phyloP scores from a whole-genome alignment of 441 rosid genomes.

The Lagerstroemia fauriei region DNA sequence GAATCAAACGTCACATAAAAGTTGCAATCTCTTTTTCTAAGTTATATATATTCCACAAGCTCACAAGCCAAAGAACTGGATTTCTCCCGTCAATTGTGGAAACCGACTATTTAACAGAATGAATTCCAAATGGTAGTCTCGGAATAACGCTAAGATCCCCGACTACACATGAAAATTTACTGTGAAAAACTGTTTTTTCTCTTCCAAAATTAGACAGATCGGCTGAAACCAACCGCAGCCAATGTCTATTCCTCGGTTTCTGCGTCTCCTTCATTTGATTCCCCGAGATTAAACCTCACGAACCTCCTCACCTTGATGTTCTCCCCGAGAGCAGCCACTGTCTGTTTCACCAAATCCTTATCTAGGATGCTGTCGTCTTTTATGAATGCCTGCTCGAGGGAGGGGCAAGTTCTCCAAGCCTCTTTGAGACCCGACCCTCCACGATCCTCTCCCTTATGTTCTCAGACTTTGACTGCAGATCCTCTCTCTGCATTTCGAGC shows the following conservation, averaged over 20 bases:
- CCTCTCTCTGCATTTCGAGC: conserved; percentile 90
- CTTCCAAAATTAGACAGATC: neutral
- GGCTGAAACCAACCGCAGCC: neutral
- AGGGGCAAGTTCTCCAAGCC: conserved; percentile 78
- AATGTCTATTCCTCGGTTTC: conserved; percentile 6
- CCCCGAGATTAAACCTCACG: conserved; percentile 72
- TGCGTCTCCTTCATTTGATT: conserved; percentile 34
- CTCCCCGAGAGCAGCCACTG: conserved; percentile 82
- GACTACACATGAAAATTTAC: neutral
- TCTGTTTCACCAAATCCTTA: conserved; percentile 79
- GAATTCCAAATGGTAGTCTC: neutral
- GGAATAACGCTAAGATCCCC: neutral
- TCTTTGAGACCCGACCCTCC: conserved; percentile 74
- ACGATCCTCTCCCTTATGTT: conserved; percentile 82
- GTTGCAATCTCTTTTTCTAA: no score
- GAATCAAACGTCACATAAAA: no score
- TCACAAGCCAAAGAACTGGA: neutral
- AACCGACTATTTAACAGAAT: neutral
- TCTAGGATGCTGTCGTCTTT: conserved; percentile 67
- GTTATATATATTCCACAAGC: no score
- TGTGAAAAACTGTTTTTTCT: neutral
- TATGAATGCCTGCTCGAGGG: conserved; percentile 71
- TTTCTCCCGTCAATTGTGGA: neutral
- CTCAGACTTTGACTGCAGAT: conserved; percentile 75
- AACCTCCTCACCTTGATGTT: conserved; percentile 68